Base-by-base conservation (phyloP, 2,329 filamentous ascomycete species). In the Penicillium hordei region DNA sequence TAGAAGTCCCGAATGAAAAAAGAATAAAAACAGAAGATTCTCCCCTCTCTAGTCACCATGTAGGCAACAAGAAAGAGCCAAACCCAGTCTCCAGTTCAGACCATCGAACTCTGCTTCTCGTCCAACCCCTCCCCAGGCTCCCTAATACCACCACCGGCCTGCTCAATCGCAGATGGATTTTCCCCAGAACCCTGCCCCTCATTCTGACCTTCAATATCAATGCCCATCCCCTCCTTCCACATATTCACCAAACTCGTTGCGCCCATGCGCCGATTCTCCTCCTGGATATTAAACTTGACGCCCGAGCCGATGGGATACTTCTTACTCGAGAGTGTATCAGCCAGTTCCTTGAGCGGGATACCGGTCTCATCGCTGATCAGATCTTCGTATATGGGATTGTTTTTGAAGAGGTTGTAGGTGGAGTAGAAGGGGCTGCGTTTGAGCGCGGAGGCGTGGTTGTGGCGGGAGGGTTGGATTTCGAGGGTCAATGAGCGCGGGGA, bases 351-450 rank as follows among this genome's bases (percentile, higher is more conserved):
- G n/a, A 71, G 44, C 9, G 72, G 72, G 4, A 71, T 64, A 2
- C 59, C 59, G 15, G 63, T 66, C 15, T 60, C 56, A 0, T 56
- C 29, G 10, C 50, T 52, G n/a, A 66, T 60, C 43, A 76, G 57
- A 60, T 76, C 74, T 19, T 63, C 58, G 31, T 68, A 68, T 39
- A 70, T 63, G 9, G 63, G 60, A 21, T 60, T 68, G 4, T 61
- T 52, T 33, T 59, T 58, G 10, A 67, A 59, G 13, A 70, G 52
- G 8, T 63, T 52, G 50, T 72, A 76, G 12, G 60, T 43, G 8
- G 54, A 55, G 56, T 72, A 62, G 58, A 70, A 76, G 1, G 72
- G 72, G 50, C 74, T 76, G 27, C 71, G 68, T 34, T 58, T 57
- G 23, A 73, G 58, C 4, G 62, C 62, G 17, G 58, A 60, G 17